phyloP scores from a whole-genome alignment of 2,329 filamentous ascomycete genomes.

The Exserohilum turcica region DNA sequence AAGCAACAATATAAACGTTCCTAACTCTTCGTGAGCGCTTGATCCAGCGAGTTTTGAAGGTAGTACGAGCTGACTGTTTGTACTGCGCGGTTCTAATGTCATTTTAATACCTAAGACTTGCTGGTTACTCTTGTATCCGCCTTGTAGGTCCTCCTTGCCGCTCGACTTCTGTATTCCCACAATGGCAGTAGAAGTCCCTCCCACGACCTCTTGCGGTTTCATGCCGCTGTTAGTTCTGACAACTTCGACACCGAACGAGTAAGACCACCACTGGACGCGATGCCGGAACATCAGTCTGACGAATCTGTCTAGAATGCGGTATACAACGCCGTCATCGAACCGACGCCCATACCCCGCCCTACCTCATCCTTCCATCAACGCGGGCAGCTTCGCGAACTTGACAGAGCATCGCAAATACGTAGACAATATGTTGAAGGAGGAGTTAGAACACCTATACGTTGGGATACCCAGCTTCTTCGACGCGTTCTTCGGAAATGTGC shows the following conservation, averaged over 20 bases:
- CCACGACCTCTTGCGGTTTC: not conserved
- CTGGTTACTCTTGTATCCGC: not conserved
- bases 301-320: constrained; percentile 33
- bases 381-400: constrained; percentile 27
- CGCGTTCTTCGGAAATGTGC: constrained; percentile 24
- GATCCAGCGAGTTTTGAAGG: not conserved
- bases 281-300: constrained; percentile 13
- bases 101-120: not conserved
- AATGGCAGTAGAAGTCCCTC: not conserved
- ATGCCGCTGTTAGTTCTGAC: not conserved
- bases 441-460: constrained; percentile 27
- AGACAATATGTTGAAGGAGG: constrained; percentile 24
- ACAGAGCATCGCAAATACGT: constrained; percentile 26
- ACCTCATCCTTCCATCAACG: constrained; percentile 25
- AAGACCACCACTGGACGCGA: constrained; percentile 7
- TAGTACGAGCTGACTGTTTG: constrained; percentile 1
- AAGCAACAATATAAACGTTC: not conserved
- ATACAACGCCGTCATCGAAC: constrained; percentile 46
- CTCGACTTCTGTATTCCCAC: not conserved
- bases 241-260: not conserved
- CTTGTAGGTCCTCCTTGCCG: not conserved
- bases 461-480: constrained; percentile 30
- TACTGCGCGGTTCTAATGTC: constrained; percentile 2
- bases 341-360: constrained; percentile 39
- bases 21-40: not conserved